phyloP scores from a whole-genome alignment of 352 stramenopile species.

The Pythium utonaiense region DNA sequence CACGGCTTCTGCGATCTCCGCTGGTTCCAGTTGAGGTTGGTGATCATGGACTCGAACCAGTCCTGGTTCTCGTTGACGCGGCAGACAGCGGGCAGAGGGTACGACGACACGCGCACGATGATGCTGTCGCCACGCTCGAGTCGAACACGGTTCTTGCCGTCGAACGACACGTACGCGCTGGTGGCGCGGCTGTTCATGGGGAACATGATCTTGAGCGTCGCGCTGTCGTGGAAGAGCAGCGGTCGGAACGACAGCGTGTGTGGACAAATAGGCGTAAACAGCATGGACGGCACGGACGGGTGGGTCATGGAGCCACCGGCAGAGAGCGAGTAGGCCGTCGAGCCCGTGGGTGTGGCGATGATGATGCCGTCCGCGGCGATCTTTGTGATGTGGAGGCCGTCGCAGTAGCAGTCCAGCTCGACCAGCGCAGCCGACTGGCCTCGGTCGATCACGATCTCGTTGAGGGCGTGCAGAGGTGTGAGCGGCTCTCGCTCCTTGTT shows the following conservation, averaged over 20 bases:
- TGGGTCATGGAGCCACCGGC: conserved; percentile 97
- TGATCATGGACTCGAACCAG: conserved; percentile 92
- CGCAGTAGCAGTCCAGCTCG: conserved; percentile 96
- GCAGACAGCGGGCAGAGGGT: conserved; percentile 85
- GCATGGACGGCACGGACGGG: conserved; percentile 95
- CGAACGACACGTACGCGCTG: conserved; percentile 87
- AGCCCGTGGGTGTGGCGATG: conserved; percentile 97
- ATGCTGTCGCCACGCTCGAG: conserved; percentile 84
- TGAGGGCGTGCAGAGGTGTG: conserved; percentile 92
- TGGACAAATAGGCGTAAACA: conserved; percentile 98
- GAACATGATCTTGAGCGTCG: conserved; percentile 88
- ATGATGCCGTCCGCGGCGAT: conserved; percentile 97
- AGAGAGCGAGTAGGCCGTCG: conserved; percentile 97
- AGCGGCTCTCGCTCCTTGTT: conserved; percentile 48
- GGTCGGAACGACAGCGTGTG: conserved; percentile 95
- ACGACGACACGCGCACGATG: conserved; percentile 85
- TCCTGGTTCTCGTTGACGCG: conserved; percentile 88
- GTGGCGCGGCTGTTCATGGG: conserved; percentile 67
- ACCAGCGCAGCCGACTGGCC: conserved; percentile 88
- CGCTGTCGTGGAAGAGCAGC: conserved; percentile 90
- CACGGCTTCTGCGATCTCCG: conserved; percentile 80
- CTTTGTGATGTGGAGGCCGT: conserved; percentile 95
- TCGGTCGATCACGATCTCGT: conserved; percentile 98
- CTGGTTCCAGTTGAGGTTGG: conserved; percentile 93
- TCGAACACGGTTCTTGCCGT: conserved; percentile 89